Conservation (phyloP, 768 basidiomycete genomes). For the Trametes cinnabarina region DNA sequence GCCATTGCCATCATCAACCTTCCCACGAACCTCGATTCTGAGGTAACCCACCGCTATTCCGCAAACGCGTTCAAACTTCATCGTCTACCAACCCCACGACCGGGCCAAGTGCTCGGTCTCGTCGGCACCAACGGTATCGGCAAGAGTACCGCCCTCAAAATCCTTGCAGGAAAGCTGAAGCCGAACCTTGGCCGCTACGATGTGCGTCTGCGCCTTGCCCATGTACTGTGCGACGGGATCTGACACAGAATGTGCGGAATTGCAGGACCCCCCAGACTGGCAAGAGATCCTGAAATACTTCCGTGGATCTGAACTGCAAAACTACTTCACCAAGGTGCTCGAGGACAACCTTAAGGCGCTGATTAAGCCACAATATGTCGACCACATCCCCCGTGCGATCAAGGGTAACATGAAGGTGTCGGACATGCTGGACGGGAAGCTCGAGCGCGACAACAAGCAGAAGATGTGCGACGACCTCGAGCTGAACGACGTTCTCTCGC, state of each 20-base stretch:
- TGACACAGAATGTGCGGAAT: background rate
- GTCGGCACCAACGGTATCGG: slow-evolving; percentile 99
- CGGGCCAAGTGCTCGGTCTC: slow-evolving; percentile 97
- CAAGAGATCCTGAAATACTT: slow-evolving; percentile 98
- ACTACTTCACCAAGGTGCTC: slow-evolving; percentile 98
- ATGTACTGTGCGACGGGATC: background rate
- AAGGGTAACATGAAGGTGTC: slow-evolving; percentile 84
- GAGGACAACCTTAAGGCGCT: slow-evolving; percentile 98
- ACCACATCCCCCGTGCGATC: slow-evolving; percentile 96
- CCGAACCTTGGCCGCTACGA: slow-evolving; percentile 98
- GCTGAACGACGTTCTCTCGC: slow-evolving; percentile 78
- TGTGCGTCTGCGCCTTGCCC: slow-evolving; percentile 43
- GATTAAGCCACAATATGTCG: slow-evolving; percentile 99
- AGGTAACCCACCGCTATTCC: slow-evolving; percentile 97
- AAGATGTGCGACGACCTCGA: slow-evolving; percentile 84
- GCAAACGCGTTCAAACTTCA: slow-evolving; percentile 99
- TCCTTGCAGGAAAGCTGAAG: slow-evolving; percentile 95
- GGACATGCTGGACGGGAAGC: slow-evolving; percentile 90
- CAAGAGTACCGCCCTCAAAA: slow-evolving; percentile 96
- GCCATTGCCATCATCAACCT: slow-evolving; percentile 99
- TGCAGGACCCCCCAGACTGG: slow-evolving; percentile 96
- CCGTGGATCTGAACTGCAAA: slow-evolving; percentile 97
- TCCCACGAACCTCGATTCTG: slow-evolving; percentile 91
- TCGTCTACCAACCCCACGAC: slow-evolving; percentile 93
- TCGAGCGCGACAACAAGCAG: slow-evolving; percentile 87